These are phyloP conservation scores for Scheffersomyces ergatensis DNA, from an alignment of 805 yeast species.

Conservation along the genomic window DNA sequence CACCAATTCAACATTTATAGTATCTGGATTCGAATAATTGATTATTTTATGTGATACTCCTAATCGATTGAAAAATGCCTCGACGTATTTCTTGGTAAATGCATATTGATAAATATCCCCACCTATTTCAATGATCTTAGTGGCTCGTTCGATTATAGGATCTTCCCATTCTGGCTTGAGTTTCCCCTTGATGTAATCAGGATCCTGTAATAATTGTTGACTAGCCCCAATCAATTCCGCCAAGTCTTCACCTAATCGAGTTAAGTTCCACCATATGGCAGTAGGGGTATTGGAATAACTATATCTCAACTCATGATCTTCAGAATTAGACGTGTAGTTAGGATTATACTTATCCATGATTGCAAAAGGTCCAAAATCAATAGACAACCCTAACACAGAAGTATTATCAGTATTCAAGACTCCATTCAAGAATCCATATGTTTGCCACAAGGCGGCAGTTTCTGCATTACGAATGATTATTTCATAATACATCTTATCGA, in stretches of 20 bases:
- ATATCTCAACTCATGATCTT: conserved; percentile 70
- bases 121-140: conserved; percentile 58
- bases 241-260: conserved; percentile 78
- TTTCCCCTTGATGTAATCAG: conserved; percentile 38
- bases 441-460: conserved; percentile 82
- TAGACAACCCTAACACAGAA: conserved; percentile 79
- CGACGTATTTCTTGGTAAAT: conserved; percentile 58
- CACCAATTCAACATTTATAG: conserved; percentile 44
- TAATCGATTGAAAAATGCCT: conserved; percentile 59
- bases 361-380: conserved; percentile 95
- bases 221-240: conserved; percentile 82
- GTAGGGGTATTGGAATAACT: conserved; percentile 82
- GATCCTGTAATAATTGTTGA: conserved; percentile 40
- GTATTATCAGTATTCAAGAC: conserved; percentile 94
- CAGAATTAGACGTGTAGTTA: conserved; percentile 83
- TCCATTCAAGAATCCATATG: conserved; percentile 91
- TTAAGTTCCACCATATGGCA: conserved; percentile 90
- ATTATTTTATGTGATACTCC: conserved; percentile 53
- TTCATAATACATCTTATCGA: conserved; percentile 70
- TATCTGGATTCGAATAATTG: conserved; percentile 29
- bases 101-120: conserved; percentile 64
- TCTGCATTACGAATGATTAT: conserved; percentile 71
- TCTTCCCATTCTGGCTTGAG: conserved; percentile 50
- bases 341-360: conserved; percentile 86
- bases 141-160: conserved; percentile 57